phyloP scores from a whole-genome alignment of 192 early-diverging fungal species.

The Linnemannia zychae region DNA sequence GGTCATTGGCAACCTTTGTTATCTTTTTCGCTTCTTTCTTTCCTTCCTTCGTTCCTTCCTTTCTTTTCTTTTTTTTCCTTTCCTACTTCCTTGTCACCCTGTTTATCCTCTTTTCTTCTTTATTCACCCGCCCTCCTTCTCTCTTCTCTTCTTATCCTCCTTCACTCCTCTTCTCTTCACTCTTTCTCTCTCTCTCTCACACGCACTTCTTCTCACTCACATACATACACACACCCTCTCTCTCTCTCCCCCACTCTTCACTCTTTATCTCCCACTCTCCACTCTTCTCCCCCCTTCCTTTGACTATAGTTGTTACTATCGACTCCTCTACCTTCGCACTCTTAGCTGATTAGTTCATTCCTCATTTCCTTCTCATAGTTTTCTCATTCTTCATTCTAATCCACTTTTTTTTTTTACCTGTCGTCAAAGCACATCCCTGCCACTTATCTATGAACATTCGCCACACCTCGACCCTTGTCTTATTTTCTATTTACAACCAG shows the following conservation, averaged over 20 bases:
- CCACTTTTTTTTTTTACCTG: not conserved
- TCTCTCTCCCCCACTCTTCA: not conserved
- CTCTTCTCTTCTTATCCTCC: not conserved
- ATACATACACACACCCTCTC: too few species aligned
- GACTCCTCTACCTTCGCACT: not conserved
- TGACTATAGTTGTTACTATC: not conserved
- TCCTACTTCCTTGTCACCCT: too few species aligned
- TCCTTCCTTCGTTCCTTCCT: not conserved
- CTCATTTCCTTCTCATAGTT: not conserved
- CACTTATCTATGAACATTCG: not conserved
- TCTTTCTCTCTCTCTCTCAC: not conserved
- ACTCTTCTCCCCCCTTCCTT: not conserved
- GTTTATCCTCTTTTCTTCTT: not conserved
- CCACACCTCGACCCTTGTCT: not conserved
- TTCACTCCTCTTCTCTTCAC: not conserved
- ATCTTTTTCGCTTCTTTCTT: not conserved
- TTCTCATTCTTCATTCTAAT: conserved; percentile 1
- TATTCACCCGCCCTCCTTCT: not conserved
- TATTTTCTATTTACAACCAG: not conserved
- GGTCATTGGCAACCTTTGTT: not conserved
- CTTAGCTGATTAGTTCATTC: not conserved
- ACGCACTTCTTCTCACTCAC: not conserved
- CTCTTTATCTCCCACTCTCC: not conserved
- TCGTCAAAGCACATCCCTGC: not conserved
- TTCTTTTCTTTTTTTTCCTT: not conserved